Base-by-base conservation (phyloP, 345 rosid genomes). In the Pseudoturritis turrita region DNA sequence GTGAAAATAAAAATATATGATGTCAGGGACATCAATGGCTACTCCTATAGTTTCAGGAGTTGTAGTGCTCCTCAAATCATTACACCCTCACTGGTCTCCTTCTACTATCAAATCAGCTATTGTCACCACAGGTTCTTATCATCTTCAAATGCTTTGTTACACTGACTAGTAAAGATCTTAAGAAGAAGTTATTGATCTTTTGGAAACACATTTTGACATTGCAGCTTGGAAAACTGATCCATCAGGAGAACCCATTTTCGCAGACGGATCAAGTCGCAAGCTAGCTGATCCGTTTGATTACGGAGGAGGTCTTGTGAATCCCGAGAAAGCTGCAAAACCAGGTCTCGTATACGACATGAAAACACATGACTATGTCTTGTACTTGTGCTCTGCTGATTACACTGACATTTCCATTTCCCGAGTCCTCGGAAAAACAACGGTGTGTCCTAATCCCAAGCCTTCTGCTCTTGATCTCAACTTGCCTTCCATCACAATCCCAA, bases 261-360 rank as follows among this genome's bases (percentile, higher is more conserved):
- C 89, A 60, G 81, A 87, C 14, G 84, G 62, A 3, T 75, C 72
- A 10, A 33, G 49, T 22, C 53, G 26, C 0, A 61, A 78, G 25
- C 84, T 78, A n/a, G 86, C 91, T 3, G 78, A 85, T 57, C 40
- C 85, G 10, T 86, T 86, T 7, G 84, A 83, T n/a, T 74, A 39
- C 5, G 96, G 97, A 5, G 81, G 87, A 12, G 94, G 90, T 7
- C 85, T 85, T 17, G 78, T 85, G 3, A 81, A 84, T 67, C 89
- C 92, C 10, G 74, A 83, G 2, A 72, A 62, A 26, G 93, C 94
- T 15, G 60, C 71, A 50, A 73, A 54, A 35, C 90, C 89, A 0
- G 90, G 93, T 40, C 78, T 91, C 5, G 57, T 91, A 1, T 86
- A 87, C 22, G 89, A 89, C 33, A 65, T 86, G 23, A 35, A 49